phyloP scores from a whole-genome alignment of 2,329 filamentous ascomycete species.

The Dactylella cylindrospora region DNA sequence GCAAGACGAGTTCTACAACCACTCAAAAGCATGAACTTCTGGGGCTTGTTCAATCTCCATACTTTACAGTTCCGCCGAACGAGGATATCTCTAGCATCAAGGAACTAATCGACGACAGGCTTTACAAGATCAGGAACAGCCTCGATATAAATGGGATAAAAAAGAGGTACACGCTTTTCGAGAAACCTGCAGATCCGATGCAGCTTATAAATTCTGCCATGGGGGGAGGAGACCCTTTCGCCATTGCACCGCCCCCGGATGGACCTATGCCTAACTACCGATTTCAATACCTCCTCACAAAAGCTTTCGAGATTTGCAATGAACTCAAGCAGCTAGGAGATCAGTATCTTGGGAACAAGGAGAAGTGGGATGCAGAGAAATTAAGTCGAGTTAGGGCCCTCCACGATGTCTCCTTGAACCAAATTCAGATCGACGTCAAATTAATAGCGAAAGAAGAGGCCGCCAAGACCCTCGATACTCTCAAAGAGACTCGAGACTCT shows the following conservation, averaged over 20 bases:
- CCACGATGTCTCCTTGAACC: constrained; percentile 42
- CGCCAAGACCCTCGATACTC: constrained; percentile 28
- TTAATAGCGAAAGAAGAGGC: constrained; percentile 42
- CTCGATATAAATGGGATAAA: constrained; percentile 50
- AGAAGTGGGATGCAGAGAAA: constrained; percentile 48
- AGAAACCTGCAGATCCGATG: constrained; percentile 49
- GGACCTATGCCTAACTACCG: constrained; percentile 50
- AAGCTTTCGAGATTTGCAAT: constrained; percentile 48
- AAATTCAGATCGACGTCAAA: constrained; percentile 44
- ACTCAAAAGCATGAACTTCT: constrained; percentile 47
- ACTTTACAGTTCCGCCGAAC: constrained; percentile 40
- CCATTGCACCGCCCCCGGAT: constrained; percentile 23
- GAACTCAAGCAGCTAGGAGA: constrained; percentile 47
- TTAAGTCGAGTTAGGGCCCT: constrained; percentile 37
- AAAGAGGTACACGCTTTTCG: constrained; percentile 46
- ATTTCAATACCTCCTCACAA: constrained; percentile 48
- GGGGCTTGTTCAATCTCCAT: constrained; percentile 48
- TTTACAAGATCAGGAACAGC: constrained; percentile 51
- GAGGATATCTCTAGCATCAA: constrained; percentile 12
- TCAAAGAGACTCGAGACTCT: constrained; percentile 8
- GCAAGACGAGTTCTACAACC: no score
- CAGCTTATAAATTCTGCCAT: constrained; percentile 47
- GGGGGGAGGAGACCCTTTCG: constrained; percentile 46
- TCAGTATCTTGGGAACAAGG: constrained; percentile 43
- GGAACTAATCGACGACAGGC: constrained; percentile 49